Base-by-base conservation (phyloP, 164 flowering plant species). In the Aristolochia contorta region DNA sequence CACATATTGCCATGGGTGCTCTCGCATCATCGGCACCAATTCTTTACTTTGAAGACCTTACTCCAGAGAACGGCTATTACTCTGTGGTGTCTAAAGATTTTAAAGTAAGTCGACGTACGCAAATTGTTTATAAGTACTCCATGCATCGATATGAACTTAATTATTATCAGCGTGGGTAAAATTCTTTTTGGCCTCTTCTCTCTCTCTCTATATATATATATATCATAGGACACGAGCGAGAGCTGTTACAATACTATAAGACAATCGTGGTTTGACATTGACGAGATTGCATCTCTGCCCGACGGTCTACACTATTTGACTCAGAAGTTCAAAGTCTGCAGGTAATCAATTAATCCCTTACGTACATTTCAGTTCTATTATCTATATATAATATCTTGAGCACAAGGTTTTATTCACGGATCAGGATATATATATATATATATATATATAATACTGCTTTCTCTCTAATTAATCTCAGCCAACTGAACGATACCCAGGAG, bases 21-120 rank as follows among this genome's bases (percentile, higher is more conserved):
- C 57, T 87, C 23, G 91, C 91, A 24, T 82, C 89, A 25, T 87
- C 94, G 1, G 90, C 94, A 27, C 85, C 90, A 3, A 71, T 86
- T 49, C 82, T 81, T 22, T 81, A 81, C 68, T 84, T 85, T 16
- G 84, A 84, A 16, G 67, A 80, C 21, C 65, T 82, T 8, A 74
- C 74, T 0, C 81, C 86, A 1, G 64, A 69, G 43, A 50, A 80
- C 62, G 82, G 72, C 27, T 85, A 74, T 47, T 71, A 58, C 54
- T 50, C 68, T 0, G 45, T 75, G 24, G 86, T 80, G 33, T 52
- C 78, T n/a, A 73, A 71, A n/a, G 82, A 75, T 60, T 82, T 66
- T 54, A 72, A 56, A 70, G 86, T 82, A 73, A 45, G 51, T 23
- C 3, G 3, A 27, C 5, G 5, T 5, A n/a, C 47, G 19, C 14